Conservation (phyloP, 1,139 yeast genomes). For the Wickerhamomyces sp. region DNA sequence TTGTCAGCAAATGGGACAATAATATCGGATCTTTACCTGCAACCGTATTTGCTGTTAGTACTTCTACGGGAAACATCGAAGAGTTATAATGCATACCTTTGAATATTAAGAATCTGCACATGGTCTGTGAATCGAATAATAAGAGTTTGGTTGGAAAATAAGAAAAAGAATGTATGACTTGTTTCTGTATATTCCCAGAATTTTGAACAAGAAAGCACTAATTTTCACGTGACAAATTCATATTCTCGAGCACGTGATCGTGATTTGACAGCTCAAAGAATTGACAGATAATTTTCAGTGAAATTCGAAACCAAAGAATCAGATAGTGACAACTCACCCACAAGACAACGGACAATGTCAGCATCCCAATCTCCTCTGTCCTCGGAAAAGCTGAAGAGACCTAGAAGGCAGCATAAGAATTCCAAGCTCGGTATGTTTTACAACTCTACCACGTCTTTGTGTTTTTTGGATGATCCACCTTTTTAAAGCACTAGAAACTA, state of each 20-base stretch:
- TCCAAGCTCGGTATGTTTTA: slow-evolving; percentile 21
- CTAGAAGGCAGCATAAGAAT: slow-evolving; percentile 23
- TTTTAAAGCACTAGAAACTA: not conserved
- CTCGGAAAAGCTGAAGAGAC: slow-evolving; percentile 9
- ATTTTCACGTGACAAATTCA: too few relatives aligned
- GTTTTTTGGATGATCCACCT: not conserved
- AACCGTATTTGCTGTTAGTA: not conserved
- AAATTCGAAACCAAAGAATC: too few relatives aligned
- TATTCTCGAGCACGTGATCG: too few relatives aligned
- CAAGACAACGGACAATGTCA: too few relatives aligned
- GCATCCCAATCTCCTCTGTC: not conserved
- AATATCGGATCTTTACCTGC: slow-evolving; percentile 72
- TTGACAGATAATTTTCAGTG: too few relatives aligned
- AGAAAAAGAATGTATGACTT: not conserved
- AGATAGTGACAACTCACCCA: too few relatives aligned
- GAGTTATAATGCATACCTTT: slow-evolving; percentile 30
- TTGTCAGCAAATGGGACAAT: slow-evolving; percentile 79
- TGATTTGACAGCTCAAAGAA: too few relatives aligned
- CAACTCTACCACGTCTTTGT: too few relatives aligned
- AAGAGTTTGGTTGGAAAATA: too few relatives aligned
- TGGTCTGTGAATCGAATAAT: slow-evolving; percentile 13
- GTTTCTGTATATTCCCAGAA: not conserved
- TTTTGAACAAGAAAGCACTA: not conserved
- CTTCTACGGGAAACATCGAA: not conserved
- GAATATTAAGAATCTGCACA: slow-evolving; percentile 58